These are phyloP conservation scores for Cyberlindnera xishuangbannaensis DNA, from an alignment of 805 yeast species.

Conservation along the genomic window DNA sequence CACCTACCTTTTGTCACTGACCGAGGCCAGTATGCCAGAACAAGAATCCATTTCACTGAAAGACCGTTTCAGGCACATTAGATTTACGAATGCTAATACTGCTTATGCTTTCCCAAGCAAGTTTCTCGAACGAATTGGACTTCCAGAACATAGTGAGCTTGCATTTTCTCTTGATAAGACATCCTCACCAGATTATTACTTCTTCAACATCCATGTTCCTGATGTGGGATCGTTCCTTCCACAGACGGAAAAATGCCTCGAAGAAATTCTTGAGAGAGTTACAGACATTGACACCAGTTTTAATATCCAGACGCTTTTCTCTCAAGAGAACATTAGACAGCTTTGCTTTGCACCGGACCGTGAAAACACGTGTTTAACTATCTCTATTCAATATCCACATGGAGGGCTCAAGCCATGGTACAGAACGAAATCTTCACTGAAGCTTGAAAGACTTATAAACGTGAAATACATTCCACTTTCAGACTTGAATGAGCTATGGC, in stretches of 20 bases:
- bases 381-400: conserved; percentile 12
- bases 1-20: too few species aligned
- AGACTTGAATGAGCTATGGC: conserved; percentile 15
- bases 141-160: conserved; percentile 4
- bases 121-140: conserved; percentile 1
- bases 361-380: conserved; percentile 7
- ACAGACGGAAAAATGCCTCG: conserved; percentile 5
- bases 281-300: conserved; percentile 6
- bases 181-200: conserved; percentile 4
- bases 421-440: conserved; percentile 7
- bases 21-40: too few species aligned
- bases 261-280: conserved; percentile 1
- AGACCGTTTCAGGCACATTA: conserved; percentile 12
- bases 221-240: conserved; percentile 9
- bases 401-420: conserved; percentile 8
- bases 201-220: conserved; percentile 15
- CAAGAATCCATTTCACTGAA: not conserved
- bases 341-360: conserved; percentile 4
- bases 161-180: conserved; percentile 12
- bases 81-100: conserved; percentile 9
- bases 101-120: conserved; percentile 11
- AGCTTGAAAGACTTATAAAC: conserved; percentile 11
- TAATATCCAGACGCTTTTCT: conserved; percentile 1
- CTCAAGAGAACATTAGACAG: conserved; percentile 1
- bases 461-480: conserved; percentile 9